Evolutionary conservation across 352 stramenopile species (phyloP).

Genomic region (Globisporangium parvum): DNA sequence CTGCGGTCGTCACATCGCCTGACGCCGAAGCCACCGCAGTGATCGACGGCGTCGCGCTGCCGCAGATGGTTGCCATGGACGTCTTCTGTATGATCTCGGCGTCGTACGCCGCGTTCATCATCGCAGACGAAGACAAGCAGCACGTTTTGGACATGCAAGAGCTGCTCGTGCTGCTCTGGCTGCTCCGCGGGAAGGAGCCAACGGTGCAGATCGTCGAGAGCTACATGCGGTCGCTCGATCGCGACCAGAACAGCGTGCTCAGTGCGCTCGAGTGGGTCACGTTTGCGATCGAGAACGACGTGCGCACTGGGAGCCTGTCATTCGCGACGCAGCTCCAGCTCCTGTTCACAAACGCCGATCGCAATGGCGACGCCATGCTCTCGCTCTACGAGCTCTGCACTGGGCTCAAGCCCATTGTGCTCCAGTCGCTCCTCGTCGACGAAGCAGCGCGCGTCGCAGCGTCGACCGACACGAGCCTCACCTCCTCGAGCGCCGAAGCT

Average conservation of each 20-base stretch:
- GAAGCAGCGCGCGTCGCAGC: background rate
- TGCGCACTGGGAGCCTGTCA: conserved; percentile 26
- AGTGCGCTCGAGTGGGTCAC: conserved; percentile 64
- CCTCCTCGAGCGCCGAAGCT: background rate
- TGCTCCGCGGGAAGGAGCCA: conserved; percentile 64
- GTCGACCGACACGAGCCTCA: background rate
- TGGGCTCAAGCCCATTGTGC: conserved; percentile 36
- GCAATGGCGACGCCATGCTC: conserved; percentile 49
- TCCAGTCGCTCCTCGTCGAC: conserved; percentile 16
- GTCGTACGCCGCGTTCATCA: conserved; percentile 55
- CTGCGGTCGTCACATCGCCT: background rate
- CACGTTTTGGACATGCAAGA: conserved; percentile 50
- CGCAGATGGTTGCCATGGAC: conserved; percentile 35
- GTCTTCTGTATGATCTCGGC: conserved; percentile 57
- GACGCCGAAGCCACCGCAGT: background rate
- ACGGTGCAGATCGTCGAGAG: conserved; percentile 23
- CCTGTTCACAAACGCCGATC: conserved; percentile 44
- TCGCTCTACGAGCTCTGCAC: conserved; percentile 44
- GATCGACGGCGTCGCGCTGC: background rate
- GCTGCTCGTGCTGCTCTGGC: conserved; percentile 56
- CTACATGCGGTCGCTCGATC: conserved; percentile 62
- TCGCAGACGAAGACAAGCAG: conserved; percentile 53
- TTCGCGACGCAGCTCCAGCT: conserved; percentile 51
- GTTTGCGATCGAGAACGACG: conserved; percentile 52
- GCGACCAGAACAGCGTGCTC: conserved; percentile 39